Percentiles rank a stretch among this genome's conserved stretches.
These are phyloP conservation scores for Scheffersomyces ergatensis DNA, from an alignment of 805 yeast species.

Conservation along the genomic window DNA sequence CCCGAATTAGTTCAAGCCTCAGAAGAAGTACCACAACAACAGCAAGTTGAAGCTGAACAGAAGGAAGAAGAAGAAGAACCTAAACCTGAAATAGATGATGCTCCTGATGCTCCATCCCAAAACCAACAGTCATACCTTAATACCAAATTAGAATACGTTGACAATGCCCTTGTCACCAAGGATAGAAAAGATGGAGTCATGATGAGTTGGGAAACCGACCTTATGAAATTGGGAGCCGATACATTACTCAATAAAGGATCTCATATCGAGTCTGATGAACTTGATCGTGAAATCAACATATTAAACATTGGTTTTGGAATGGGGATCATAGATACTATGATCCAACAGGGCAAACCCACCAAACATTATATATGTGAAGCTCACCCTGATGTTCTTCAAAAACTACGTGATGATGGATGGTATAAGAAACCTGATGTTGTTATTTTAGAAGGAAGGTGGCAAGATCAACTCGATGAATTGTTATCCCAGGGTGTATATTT, in stretches of 20 bases:
- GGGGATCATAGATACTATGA: constrained; percentile 89
- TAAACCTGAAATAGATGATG: constrained; percentile 2
- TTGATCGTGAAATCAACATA: constrained; percentile 44
- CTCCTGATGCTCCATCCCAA: constrained; percentile 52
- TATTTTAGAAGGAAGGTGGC: constrained; percentile 90
- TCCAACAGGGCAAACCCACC: constrained; percentile 56
- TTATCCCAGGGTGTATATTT: constrained; percentile 63
- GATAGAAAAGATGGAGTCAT: constrained; percentile 84
- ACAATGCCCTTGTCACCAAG: constrained; percentile 68
- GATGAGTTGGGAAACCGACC: constrained; percentile 93
- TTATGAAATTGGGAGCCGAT: constrained; percentile 81
- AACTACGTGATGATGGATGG: constrained; percentile 80
- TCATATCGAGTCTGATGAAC: constrained; percentile 19
- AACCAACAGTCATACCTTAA: constrained; percentile 62
- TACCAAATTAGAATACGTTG: constrained; percentile 65
- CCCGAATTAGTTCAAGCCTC: constrained; percentile 9
- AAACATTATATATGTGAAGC: constrained; percentile 91
- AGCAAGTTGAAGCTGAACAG: background rate
- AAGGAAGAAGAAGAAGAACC: constrained; percentile 2
- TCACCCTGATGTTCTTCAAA: constrained; percentile 82
- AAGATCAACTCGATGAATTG: constrained; percentile 68
- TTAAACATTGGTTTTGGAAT: constrained; percentile 93
- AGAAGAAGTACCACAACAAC: constrained; percentile 18
- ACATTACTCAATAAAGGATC: constrained; percentile 58
- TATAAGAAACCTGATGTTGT: constrained; percentile 68